A percentile compares a stretch with the other conserved stretches of the same genome.
These are phyloP conservation scores for Termitomyces sp. DNA, from an alignment of 768 basidiomycete species.

Conservation along the genomic window DNA sequence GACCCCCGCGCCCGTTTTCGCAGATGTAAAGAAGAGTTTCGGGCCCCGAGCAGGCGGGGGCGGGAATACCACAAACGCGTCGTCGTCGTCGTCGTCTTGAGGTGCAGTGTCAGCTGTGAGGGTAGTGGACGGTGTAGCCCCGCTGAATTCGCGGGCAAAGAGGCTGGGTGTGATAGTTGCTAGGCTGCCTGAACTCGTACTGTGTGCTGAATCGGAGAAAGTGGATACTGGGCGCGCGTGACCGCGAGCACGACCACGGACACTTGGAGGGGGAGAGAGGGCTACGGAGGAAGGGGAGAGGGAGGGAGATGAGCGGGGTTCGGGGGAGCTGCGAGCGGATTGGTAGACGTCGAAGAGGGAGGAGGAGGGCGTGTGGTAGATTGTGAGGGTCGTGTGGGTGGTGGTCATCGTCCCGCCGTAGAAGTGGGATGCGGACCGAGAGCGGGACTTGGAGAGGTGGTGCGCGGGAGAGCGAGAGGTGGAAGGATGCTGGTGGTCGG, in stretches of 20 bases:
- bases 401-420: conserved; percentile 55
- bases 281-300: conserved; percentile 6
- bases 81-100: not conserved
- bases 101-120: not conserved
- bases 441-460: conserved; percentile 40
- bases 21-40: conserved; percentile 71
- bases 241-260: too few species aligned
- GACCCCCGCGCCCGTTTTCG: conserved; percentile 76
- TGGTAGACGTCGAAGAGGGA: conserved; percentile 66
- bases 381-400: conserved; percentile 54
- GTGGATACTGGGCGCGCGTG: conserved; percentile 29
- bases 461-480: conserved; percentile 30
- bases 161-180: conserved; percentile 62
- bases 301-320: conserved; percentile 31
- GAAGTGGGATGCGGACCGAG: conserved; percentile 43
- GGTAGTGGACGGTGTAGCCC: conserved; percentile 8
- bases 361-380: conserved; percentile 79
- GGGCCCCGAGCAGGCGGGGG: conserved; percentile 53
- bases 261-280: too few species aligned
- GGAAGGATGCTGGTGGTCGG: conserved; percentile 19
- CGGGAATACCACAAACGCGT: conserved; percentile 18
- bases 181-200: conserved; percentile 44
- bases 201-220: conserved; percentile 19
- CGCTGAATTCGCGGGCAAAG: conserved; percentile 38
- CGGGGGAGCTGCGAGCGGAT: conserved; percentile 61